Base-by-base conservation (phyloP, 1,284 basidiomycete genomes). In the Caloboletus firmus region DNA sequence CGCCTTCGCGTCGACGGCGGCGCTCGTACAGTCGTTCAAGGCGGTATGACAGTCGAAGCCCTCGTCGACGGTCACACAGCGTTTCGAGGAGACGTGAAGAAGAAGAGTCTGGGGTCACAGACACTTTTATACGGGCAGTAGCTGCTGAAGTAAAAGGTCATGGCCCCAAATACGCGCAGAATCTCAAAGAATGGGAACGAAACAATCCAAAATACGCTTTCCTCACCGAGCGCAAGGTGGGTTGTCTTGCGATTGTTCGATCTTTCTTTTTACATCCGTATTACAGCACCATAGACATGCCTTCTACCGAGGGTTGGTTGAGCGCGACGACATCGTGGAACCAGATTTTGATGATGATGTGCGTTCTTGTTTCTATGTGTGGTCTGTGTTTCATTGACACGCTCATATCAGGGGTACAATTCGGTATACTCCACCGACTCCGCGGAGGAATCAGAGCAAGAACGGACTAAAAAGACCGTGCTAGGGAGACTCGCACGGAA, bases 401-500 rank as follows among this genome's bases (percentile, higher is more conserved):
- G 18, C 26, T 47, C 31, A 44, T 45, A 18, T 52, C 66, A 95
- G 92, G 94, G 95, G 6, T 91, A 93, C 65, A 89, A 93, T 59
- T 93, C 91, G 0, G 78, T 95, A 5, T 96, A 95, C 72, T 97
- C 95, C 0, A 95, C 92, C 13, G 96, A 98, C 71, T 94, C 94
- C 36, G 94, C 85, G 8, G 95, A 98, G 71, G 95, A 96, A 52
- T 92, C 89, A 4, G 96, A 99, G 66, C 80, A 84, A 18, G 93
- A 96, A 66, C 80, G 84, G 13, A 79, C 77, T 11, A 81, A 83
- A 35, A 95, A 90, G 74, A 87, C 79, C 36, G 77, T 77, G 26
- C 78, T 99, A 1, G 93, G 93, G 1, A 83, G 78, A 63, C 73
- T 93, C 15, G 91, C 94, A 13, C 81, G 87, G 35, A 84, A 82